Conservation (phyloP, 768 basidiomycete genomes). For the Mycena polygramma region DNA sequence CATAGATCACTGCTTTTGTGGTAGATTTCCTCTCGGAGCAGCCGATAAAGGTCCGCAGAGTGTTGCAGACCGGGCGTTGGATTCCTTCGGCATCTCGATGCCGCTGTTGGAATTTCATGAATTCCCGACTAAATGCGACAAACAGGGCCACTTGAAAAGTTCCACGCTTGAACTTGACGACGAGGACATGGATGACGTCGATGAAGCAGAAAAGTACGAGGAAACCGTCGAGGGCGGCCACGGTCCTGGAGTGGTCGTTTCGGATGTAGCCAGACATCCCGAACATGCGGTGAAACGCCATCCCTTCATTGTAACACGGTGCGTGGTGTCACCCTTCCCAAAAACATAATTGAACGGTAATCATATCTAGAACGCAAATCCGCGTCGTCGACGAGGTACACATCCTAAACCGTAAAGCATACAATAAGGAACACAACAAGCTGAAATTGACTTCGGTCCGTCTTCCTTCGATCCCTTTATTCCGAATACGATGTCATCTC, state of each 20-base stretch:
- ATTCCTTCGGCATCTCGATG: constrained; percentile 30
- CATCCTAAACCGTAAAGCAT: constrained; percentile 46
- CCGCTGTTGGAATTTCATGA: constrained; percentile 34
- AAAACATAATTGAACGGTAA: too few species aligned
- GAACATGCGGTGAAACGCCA: constrained; percentile 43
- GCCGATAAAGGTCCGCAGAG: not conserved
- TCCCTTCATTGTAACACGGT: constrained; percentile 54
- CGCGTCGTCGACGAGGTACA: constrained; percentile 48
- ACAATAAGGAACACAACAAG: constrained; percentile 44
- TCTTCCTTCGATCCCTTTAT: not conserved
- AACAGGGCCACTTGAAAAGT: not conserved
- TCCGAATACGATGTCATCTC: not conserved
- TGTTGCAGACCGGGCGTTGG: constrained; percentile 26
- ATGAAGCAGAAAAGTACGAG: not conserved
- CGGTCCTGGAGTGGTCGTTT: not conserved
- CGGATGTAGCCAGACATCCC: constrained; percentile 23
- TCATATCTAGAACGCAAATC: constrained; percentile 47
- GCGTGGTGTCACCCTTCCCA: not conserved
- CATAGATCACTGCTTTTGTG: not conserved
- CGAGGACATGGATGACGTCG: constrained; percentile 6
- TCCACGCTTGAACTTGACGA: not conserved
- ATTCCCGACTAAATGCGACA: constrained; percentile 12
- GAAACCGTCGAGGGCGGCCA: not conserved
- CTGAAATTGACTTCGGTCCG: constrained; percentile 42
- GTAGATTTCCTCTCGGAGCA: constrained; percentile 33